A percentile compares a stretch with the other conserved stretches of the same genome.
These are phyloP conservation scores for Clausena lansium DNA, from an alignment of 345 rosid species.

Conservation along the genomic window DNA sequence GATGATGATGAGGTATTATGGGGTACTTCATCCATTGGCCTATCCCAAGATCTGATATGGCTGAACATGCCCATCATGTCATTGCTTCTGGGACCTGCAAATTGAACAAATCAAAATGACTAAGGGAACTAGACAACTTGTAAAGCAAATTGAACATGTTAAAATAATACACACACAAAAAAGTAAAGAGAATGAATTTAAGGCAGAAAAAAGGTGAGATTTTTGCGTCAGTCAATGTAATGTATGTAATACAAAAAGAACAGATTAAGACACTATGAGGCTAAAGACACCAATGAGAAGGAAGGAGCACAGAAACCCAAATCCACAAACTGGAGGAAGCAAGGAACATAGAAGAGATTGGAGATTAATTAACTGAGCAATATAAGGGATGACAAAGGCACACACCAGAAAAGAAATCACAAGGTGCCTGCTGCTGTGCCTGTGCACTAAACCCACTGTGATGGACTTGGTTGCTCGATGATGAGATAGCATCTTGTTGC, in stretches of 20 bases:
- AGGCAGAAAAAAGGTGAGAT: slow-evolving; percentile 19
- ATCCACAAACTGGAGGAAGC: not conserved
- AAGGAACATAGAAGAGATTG: not conserved
- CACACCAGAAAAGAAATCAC: slow-evolving; percentile 38
- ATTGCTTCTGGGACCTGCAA: slow-evolving; percentile 42
- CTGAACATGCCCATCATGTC: slow-evolving; percentile 41
- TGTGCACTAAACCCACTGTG: slow-evolving; percentile 26
- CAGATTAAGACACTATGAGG: not conserved
- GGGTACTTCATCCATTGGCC: slow-evolving; percentile 16
- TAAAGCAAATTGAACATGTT: not conserved
- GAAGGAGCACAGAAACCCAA: slow-evolving; percentile 27
- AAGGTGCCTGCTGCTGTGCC: slow-evolving; percentile 21
- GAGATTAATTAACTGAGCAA: not conserved
- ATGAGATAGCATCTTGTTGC: slow-evolving; percentile 19
- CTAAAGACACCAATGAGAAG: slow-evolving; percentile 4
- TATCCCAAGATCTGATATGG: slow-evolving; percentile 36
- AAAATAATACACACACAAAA: not conserved
- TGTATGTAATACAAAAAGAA: not conserved
- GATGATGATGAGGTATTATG: not conserved
- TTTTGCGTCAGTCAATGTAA: slow-evolving; percentile 19
- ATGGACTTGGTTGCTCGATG: slow-evolving; percentile 10
- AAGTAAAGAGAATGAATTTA: not conserved
- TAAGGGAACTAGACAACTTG: slow-evolving; percentile 6
- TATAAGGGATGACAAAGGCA: not conserved
- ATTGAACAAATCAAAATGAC: slow-evolving; percentile 10